These are phyloP conservation scores for Fusarium nelsonii DNA, from an alignment of 2,329 filamentous ascomycete species.

Conservation along the genomic window DNA sequence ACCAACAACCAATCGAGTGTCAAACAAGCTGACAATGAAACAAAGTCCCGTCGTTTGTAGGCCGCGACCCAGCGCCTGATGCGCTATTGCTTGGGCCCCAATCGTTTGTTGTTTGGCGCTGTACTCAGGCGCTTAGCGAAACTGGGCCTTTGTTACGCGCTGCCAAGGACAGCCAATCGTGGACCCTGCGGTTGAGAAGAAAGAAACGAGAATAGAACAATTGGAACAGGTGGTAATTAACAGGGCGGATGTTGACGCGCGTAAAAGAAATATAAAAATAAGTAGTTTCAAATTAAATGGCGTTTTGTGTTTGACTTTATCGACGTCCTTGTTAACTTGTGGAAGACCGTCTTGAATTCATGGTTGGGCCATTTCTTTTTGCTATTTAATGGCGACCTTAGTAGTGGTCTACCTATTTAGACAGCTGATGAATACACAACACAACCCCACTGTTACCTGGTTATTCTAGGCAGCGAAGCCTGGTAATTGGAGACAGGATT, in stretches of 20 bases:
- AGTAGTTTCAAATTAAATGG: not conserved
- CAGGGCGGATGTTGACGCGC: not conserved
- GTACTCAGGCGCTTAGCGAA: constrained; percentile 45
- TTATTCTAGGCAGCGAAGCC: no score
- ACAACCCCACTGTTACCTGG: no score
- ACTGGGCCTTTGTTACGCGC: constrained; percentile 35
- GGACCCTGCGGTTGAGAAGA: not conserved
- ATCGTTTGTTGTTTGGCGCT: constrained; percentile 41
- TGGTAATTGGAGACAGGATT: no score
- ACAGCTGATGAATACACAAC: no score
- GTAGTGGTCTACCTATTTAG: no score
- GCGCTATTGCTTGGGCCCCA: constrained; percentile 24
- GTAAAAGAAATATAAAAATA: constrained; percentile 5
- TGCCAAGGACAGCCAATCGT: constrained; percentile 21
- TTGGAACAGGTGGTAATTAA: not conserved
- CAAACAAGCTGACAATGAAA: constrained; percentile 18
- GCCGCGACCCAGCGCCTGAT: constrained; percentile 31
- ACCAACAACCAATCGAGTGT: constrained; percentile 34
- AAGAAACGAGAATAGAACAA: constrained; percentile 32
- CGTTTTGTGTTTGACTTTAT: not conserved
- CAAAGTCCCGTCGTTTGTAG: constrained; percentile 4
- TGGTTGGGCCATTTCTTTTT: no score
- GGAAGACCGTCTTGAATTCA: not conserved
- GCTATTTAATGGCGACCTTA: no score
- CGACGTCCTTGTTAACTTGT: not conserved